Base-by-base conservation (phyloP, 2,329 filamentous ascomycete genomes). In the Cladorrhinum sp. region DNA sequence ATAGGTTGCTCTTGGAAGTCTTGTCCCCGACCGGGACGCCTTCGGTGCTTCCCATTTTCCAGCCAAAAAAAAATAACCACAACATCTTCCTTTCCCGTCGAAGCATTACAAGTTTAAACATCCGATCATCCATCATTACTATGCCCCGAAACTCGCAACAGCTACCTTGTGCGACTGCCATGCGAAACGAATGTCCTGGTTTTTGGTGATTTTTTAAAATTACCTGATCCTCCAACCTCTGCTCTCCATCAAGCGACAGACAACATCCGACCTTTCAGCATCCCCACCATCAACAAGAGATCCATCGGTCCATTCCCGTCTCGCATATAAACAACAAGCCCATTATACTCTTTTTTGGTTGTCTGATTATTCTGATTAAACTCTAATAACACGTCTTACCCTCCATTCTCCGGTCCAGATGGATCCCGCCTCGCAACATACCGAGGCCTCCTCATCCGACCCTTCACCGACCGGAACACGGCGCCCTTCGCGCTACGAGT, bases 401-500 rank as follows among this genome's bases (percentile, higher is more conserved):
- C 24, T 39, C 39, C 20, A 26, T 33, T 23, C 9, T 39, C 21
- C 16, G 30, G 39, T 39, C 67, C 70, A 58, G 68, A 83, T 83
- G 81, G 80, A 82, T 71, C 72, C 77, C 36, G 70, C 74, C 46
- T 62, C 74, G 73, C 61, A 70, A 69, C 65, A 60, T n/a, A 72
- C 69, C 69, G 73, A 75, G 59, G 63, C 58, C 16, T 74, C 72
- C 64, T 73, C 76, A 51, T 66, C 70, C 65, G 67, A 73, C 62
- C 66, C 79, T 60, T 81, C 83, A 57, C 80, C 83, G 16, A 80
- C 79, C 54, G 81, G 85, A 63, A 79, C 77, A 63, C 77, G 81
- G 61, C 76, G 77, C 57, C 73, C 75, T 30, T 66, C 73, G 46
- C 72, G 72, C 64, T 69, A 74, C 62, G 74, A 76, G 54, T 67